These are phyloP conservation scores for Tetraselmis chui DNA, from an alignment of 139 green algal genomes.

Conservation along the genomic window DNA sequence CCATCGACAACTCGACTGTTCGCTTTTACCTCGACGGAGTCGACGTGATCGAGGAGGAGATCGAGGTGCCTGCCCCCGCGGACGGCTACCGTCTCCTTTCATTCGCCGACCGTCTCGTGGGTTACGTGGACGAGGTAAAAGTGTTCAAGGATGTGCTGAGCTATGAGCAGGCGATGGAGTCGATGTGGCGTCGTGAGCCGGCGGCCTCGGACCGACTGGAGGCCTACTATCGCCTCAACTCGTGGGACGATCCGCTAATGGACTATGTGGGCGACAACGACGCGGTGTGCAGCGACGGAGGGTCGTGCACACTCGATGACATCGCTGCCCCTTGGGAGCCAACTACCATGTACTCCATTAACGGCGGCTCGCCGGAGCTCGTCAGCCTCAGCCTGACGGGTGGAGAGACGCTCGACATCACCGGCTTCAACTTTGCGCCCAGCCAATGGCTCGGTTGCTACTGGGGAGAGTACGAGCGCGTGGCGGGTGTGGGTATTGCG, in stretches of 20 bases:
- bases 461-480: constrained; percentile 2
- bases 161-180: not conserved
- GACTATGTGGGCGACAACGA: not conserved
- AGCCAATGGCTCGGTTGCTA: constrained; percentile 19
- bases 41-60: not conserved
- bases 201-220: not conserved
- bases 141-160: constrained; percentile 7
- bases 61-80: not conserved
- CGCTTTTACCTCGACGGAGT: constrained; percentile 9
- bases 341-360: constrained; percentile 11
- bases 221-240: constrained; percentile 18
- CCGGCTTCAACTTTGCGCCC: constrained; percentile 24
- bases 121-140: constrained; percentile 21
- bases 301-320: not conserved
- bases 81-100: constrained; percentile 1
- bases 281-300: not conserved
- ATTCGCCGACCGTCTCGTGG: constrained; percentile 9
- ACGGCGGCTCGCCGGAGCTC: not conserved
- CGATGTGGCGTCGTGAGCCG: constrained; percentile 10
- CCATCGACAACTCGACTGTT: constrained; percentile 5
- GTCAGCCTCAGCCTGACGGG: not conserved
- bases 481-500: not conserved
- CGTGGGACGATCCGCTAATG: not conserved
- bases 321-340: constrained; percentile 16
- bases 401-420: constrained; percentile 6